Conservation (phyloP, 306 rosid genomes). For the Citrullus amarus region DNA sequence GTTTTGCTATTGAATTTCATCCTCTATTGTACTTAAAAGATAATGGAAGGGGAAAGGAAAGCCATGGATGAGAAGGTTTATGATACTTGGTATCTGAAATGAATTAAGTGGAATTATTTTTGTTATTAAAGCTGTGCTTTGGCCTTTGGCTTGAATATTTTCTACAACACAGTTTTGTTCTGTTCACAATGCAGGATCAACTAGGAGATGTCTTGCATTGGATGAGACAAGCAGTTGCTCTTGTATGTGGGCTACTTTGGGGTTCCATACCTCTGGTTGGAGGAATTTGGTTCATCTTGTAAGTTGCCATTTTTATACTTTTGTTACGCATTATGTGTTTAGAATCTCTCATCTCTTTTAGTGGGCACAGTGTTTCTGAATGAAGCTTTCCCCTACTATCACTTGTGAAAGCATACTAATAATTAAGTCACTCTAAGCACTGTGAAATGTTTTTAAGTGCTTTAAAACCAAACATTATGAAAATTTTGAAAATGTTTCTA, state of each 20-base stretch:
- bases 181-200: constrained; percentile 36
- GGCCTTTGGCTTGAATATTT: not conserved
- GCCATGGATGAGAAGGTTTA: not conserved
- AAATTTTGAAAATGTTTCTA: not conserved
- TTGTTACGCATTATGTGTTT: not conserved
- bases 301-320: not conserved
- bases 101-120: not conserved
- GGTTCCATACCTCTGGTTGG: constrained; percentile 88
- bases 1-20: no score
- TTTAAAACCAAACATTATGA: not conserved
- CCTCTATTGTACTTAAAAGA: not conserved
- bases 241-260: constrained; percentile 73
- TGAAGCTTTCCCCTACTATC: not conserved
- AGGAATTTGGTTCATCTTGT: constrained; percentile 44
- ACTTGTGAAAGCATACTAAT: not conserved
- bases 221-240: constrained; percentile 76
- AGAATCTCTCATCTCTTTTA: not conserved
- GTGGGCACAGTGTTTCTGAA: not conserved
- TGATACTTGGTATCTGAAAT: not conserved
- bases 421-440: not conserved
- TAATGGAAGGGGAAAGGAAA: not conserved
- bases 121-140: not conserved
- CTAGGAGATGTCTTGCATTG: constrained; percentile 95
- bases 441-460: not conserved
- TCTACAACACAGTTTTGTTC: not conserved